Percentiles rank a stretch among this genome's conserved stretches.
Evolutionary conservation across 192 early-diverging fungal genomes (phyloP).

Genomic region (Pilaira anomala): DNA sequence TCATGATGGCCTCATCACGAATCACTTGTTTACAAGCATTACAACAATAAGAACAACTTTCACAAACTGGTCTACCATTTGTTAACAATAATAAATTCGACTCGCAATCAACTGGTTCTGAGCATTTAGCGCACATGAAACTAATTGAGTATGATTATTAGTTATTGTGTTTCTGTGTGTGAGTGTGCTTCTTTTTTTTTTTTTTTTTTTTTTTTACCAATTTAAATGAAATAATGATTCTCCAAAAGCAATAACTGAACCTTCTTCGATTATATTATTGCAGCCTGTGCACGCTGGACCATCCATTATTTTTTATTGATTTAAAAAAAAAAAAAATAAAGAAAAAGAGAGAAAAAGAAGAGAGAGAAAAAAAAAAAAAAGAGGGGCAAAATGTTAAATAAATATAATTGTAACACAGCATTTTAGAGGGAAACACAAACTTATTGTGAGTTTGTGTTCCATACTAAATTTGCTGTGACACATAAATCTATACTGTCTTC

Average conservation of each 20-base stretch:
- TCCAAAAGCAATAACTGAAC: conserved; percentile 76
- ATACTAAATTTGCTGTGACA: too few relatives aligned
- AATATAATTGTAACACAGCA: too few relatives aligned
- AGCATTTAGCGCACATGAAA: conserved; percentile 77
- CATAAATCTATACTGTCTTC: too few relatives aligned
- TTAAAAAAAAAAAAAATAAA: not conserved
- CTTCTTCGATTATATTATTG: conserved; percentile 63
- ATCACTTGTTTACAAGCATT: conserved; percentile 69
- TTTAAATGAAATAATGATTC: conserved; percentile 80
- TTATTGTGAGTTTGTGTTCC: too few relatives aligned
- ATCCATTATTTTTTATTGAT: conserved; percentile 13
- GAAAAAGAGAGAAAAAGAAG: not conserved
- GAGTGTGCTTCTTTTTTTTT: conserved; percentile 24
- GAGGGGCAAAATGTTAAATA: too few relatives aligned
- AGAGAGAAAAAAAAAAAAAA: not conserved
- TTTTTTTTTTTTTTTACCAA: conserved; percentile 59
- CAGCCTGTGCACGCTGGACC: conserved; percentile 67
- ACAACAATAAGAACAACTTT: conserved; percentile 79
- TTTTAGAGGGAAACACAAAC: too few relatives aligned
- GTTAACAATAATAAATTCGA: conserved; percentile 72
- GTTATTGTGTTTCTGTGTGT: not conserved
- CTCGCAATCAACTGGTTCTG: conserved; percentile 67
- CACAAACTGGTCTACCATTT: conserved; percentile 80
- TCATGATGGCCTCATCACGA: conserved; percentile 81
- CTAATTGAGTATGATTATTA: conserved; percentile 30